These are phyloP conservation scores for Wickerhamiella sergipiensis DNA, from an alignment of 805 yeast genomes.

Conservation along the genomic window DNA sequence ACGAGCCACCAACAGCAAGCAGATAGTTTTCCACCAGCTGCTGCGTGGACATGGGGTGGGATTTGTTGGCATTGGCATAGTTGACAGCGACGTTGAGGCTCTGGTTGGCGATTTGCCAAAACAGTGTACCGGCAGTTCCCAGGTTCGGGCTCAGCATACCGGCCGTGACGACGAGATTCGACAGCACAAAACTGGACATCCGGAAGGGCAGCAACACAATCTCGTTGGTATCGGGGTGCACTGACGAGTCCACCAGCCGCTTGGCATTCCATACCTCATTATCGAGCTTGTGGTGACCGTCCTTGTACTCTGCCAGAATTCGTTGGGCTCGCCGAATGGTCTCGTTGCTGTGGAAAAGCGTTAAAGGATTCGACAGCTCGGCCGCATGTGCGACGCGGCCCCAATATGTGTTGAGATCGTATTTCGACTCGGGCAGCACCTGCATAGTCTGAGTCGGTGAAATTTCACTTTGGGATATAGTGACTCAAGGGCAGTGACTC, in stretches of 20 bases:
- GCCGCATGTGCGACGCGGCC: constrained; percentile 94
- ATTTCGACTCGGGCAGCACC: constrained; percentile 26
- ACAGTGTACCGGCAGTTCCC: constrained; percentile 78
- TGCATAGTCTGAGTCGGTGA: neutral
- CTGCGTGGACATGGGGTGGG: constrained; percentile 70
- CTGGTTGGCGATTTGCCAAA: constrained; percentile 98
- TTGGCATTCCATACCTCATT: constrained; percentile 85
- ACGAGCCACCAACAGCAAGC: constrained; percentile 86
- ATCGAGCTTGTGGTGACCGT: constrained; percentile 55
- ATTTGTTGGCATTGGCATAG: constrained; percentile 90
- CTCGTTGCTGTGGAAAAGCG: constrained; percentile 56
- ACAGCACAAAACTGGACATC: constrained; percentile 90
- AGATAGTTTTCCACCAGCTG: constrained; percentile 71
- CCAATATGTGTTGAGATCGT: constrained; percentile 71
- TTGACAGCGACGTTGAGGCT: constrained; percentile 93
- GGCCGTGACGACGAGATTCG: constrained; percentile 86
- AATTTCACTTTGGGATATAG: neutral
- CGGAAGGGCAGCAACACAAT: constrained; percentile 87
- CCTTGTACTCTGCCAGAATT: constrained; percentile 55
- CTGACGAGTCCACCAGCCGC: constrained; percentile 73
- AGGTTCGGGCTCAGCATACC: constrained; percentile 96
- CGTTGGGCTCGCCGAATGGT: constrained; percentile 54
- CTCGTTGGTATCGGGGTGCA: constrained; percentile 95
- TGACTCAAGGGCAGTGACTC: neutral
- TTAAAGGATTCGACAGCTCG: constrained; percentile 79